These are phyloP conservation scores for Aphanomyces invadans DNA, from an alignment of 352 stramenopile species.

Conservation along the genomic window DNA sequence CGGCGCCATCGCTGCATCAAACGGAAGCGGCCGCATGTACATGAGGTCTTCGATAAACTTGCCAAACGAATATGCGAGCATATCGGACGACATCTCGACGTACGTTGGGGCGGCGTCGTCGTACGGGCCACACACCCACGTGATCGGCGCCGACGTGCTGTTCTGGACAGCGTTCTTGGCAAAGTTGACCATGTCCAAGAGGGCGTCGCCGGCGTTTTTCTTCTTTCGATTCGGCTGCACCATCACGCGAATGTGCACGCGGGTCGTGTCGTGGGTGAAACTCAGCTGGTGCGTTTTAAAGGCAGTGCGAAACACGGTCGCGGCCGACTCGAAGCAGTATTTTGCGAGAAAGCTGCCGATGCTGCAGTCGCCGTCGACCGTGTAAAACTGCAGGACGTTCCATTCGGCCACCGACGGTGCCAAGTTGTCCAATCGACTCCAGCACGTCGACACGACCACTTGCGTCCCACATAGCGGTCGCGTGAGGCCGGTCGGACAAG, in stretches of 20 bases:
- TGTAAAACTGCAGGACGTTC: conserved; percentile 87
- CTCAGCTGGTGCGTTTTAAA: conserved; percentile 74
- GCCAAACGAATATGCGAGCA: conserved; percentile 83
- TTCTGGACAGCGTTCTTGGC: conserved; percentile 1
- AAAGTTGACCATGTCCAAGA: conserved; percentile 25
- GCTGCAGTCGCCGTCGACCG: conserved; percentile 64
- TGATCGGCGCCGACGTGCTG: background rate
- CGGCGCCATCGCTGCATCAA: conserved; percentile 61
- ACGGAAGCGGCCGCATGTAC: conserved; percentile 67
- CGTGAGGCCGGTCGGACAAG: conserved; percentile 47
- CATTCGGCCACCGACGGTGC: conserved; percentile 76
- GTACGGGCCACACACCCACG: background rate
- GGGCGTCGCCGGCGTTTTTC: conserved; percentile 2
- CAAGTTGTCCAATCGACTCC: conserved; percentile 67
- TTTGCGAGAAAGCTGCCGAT: conserved; percentile 72
- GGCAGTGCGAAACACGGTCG: conserved; percentile 65
- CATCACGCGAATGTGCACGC: conserved; percentile 63
- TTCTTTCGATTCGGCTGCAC: conserved; percentile 46
- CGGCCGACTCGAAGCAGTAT: conserved; percentile 66
- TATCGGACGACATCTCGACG: conserved; percentile 46
- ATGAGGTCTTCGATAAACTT: conserved; percentile 83
- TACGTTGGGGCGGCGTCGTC: conserved; percentile 28
- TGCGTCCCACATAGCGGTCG: conserved; percentile 16
- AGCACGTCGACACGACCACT: conserved; percentile 79
- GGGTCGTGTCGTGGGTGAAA: conserved; percentile 74